Conservation (phyloP, 176 grass and related monocot species). For the Raddia guianensis region DNA sequence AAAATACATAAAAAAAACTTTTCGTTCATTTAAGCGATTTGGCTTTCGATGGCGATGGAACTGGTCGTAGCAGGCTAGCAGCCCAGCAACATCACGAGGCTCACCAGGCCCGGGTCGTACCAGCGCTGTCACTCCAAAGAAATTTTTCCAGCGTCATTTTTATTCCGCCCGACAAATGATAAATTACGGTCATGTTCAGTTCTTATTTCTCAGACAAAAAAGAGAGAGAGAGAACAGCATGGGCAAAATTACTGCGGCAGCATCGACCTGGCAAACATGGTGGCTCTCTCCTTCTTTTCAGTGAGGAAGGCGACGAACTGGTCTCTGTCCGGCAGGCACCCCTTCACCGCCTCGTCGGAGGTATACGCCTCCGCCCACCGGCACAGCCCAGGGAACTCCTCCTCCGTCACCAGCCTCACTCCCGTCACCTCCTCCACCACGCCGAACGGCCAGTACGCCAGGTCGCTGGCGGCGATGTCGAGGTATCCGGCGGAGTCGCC, state of each 20-base stretch:
- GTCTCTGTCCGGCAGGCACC: conserved; percentile 47
- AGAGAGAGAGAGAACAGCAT: no score
- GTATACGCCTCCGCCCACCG: conserved; percentile 50
- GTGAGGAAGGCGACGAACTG: conserved; percentile 32
- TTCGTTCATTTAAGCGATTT: no score
- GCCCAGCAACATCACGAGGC: no score
- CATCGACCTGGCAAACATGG: neutral
- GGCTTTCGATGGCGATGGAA: no score
- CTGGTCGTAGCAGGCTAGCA: no score
- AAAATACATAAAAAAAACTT: no score
- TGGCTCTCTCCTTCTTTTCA: conserved; percentile 24
- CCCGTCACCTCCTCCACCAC: conserved; percentile 49
- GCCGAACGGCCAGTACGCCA: conserved; percentile 32
- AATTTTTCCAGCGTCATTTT: no score
- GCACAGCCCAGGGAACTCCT: conserved; percentile 39
- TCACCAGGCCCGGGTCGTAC: no score
- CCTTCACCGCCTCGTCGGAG: conserved; percentile 29
- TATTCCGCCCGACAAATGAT: no score
- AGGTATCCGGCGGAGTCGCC: conserved; percentile 47
- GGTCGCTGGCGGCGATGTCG: conserved; percentile 37
- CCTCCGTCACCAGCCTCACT: conserved; percentile 36
- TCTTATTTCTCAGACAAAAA: no score
- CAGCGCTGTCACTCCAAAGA: no score
- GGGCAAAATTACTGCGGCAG: neutral
- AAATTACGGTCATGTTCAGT: no score